These are phyloP conservation scores for Leishmania martiniquensis DNA, from an alignment of 208 protist species.

Conservation along the genomic window DNA sequence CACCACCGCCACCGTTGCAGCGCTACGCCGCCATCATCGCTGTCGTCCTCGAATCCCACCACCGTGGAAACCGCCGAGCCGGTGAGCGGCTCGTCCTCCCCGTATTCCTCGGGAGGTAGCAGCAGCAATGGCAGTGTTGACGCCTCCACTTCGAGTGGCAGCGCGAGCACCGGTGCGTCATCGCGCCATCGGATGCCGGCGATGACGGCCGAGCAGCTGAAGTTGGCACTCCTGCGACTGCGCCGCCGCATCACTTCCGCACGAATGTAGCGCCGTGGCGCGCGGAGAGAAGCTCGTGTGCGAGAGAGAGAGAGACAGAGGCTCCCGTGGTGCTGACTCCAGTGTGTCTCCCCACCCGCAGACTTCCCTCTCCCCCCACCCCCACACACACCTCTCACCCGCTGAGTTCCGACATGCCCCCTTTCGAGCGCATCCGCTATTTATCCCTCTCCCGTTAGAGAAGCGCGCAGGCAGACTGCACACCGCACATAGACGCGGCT, in stretches of 20 bases:
- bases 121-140: neutral
- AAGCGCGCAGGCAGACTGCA: neutral
- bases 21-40: neutral
- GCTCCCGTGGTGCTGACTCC: neutral
- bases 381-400: neutral
- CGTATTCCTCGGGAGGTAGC: slow-evolving; percentile 9
- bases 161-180: neutral
- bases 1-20: neutral
- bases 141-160: neutral
- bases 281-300: neutral
- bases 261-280: slow-evolving; percentile 5
- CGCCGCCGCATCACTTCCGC: slow-evolving; percentile 53
- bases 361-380: too few relatives aligned
- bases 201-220: slow-evolving; percentile 79
- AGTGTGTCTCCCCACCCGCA: too few relatives aligned
- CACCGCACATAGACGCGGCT: neutral
- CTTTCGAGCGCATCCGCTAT: too few relatives aligned
- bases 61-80: slow-evolving; percentile 1
- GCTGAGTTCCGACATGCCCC: neutral
- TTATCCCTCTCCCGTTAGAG: too few relatives aligned
- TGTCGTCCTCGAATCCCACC: neutral
- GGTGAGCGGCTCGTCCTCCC: slow-evolving; percentile 19
- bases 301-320: too few relatives aligned
- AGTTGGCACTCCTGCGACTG: slow-evolving; percentile 58
- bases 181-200: slow-evolving; percentile 34